phyloP scores from a whole-genome alignment of 495 filamentous ascomycete genomes.

The Hypomontagnella submonticulosa region DNA sequence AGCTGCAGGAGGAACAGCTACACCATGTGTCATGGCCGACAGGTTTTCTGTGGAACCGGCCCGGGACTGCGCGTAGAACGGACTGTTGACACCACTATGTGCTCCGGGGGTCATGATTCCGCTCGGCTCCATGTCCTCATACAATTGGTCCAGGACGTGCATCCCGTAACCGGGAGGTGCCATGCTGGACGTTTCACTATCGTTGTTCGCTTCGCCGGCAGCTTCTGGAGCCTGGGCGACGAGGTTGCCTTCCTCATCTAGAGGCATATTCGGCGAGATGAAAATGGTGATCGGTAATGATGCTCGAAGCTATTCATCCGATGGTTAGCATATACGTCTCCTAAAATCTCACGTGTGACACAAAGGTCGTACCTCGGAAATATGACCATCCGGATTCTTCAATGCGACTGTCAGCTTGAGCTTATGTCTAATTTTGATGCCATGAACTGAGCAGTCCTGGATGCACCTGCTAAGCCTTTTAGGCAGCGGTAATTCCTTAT shows the following conservation, averaged over 20 bases:
- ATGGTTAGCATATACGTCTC: slow-evolving; percentile 23
- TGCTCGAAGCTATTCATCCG: slow-evolving; percentile 71
- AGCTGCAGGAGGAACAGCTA: slow-evolving; percentile 68
- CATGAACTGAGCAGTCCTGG: slow-evolving; percentile 83
- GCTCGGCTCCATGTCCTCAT: slow-evolving; percentile 80
- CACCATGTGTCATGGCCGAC: slow-evolving; percentile 55
- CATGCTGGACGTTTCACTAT: slow-evolving; percentile 55
- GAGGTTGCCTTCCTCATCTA: slow-evolving; percentile 82
- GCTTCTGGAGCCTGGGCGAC: slow-evolving; percentile 63
- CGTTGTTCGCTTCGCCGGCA: slow-evolving; percentile 40
- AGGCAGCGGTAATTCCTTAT: slow-evolving; percentile 75
- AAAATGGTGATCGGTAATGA: slow-evolving; percentile 88
- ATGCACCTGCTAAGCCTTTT: slow-evolving; percentile 80
- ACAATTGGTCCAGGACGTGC: slow-evolving; percentile 88
- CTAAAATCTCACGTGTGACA: slow-evolving; percentile 1
- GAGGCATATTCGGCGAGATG: slow-evolving; percentile 89
- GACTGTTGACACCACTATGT: slow-evolving; percentile 77
- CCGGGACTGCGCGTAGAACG: slow-evolving; percentile 78
- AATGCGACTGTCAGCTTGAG: slow-evolving; percentile 86
- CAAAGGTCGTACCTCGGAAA: slow-evolving; percentile 74
- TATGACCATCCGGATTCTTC: slow-evolving; percentile 92
- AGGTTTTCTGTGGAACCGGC: slow-evolving; percentile 84
- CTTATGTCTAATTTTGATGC: slow-evolving; percentile 89
- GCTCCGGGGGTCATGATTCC: slow-evolving; percentile 81
- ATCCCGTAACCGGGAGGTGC: slow-evolving; percentile 90